Evolutionary conservation across 768 basidiomycete species (phyloP), one percentile per base, ranked within the genome.

Genomic region (Tricholoma saponaceum): DNA sequence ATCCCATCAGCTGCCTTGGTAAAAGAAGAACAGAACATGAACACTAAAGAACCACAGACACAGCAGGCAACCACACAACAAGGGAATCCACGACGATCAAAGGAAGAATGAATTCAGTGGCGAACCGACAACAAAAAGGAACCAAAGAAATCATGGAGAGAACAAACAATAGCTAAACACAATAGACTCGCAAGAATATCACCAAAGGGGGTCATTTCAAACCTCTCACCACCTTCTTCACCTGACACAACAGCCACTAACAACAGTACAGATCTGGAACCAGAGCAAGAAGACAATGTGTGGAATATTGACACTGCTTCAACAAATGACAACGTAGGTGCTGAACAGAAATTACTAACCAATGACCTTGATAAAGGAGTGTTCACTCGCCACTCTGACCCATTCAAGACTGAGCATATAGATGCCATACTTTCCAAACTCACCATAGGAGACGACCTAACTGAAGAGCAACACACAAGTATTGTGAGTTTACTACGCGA

Each of bases 361-460:
- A 4, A 8, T 5, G 28, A 32, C 25, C 47, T 33, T 13, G 22
- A 46, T 51, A 57, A 7, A 26, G 54, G 22, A 8, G 26, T 69
- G 0, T 66, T 62, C 49, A 71, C 70, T 0, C 25, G 67, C 2
- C 54, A 58, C 6, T 61, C 63, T 0, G 64, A n/a, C 2, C 71
- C 71, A 3, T 72, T 71, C 33, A 65, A 62, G 2, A 55, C 59
- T 4, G 66, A 50, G 18, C 49, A 69, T 2, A 66, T 71, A 0
- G 52, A 41, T 2, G 58, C 65, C 2, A 57, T 74, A 0, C 39
- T 68, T 8, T 20, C 12, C 12, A 53, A 64, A 50, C 58, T 72
- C 14, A 54, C 52, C n/a, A n/a, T n/a, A n/a, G n/a, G n/a, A n/a
- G n/a, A n/a, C n/a, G n/a, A n/a, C n/a, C n/a, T n/a, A n/a, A 64